These are phyloP conservation scores for Ascochyta fabae DNA, from an alignment of 2,329 filamentous ascomycete genomes.

Conservation along the genomic window DNA sequence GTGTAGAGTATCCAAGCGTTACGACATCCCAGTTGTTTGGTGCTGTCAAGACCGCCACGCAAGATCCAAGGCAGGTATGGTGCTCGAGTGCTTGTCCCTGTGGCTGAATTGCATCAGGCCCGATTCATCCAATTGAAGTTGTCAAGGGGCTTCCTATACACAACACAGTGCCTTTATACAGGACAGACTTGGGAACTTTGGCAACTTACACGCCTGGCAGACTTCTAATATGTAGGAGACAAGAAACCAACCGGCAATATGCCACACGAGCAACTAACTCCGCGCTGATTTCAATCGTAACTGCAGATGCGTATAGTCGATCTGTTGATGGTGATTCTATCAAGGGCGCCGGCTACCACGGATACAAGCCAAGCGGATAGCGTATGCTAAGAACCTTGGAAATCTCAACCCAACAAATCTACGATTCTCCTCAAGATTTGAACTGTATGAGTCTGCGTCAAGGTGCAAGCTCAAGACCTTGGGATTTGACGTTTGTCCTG, in stretches of 20 bases:
- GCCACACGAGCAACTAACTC: neutral
- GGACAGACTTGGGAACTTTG: neutral
- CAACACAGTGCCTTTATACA: neutral
- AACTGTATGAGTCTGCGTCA: neutral
- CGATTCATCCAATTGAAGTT: neutral
- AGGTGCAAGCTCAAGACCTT: neutral
- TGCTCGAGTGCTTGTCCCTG: neutral
- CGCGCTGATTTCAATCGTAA: neutral
- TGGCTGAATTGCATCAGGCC: neutral
- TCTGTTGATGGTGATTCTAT: neutral
- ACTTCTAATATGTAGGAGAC: neutral
- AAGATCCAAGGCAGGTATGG: neutral
- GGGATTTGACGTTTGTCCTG: neutral
- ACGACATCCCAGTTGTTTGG: neutral
- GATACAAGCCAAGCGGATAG: constrained; percentile 11
- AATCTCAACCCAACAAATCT: neutral
- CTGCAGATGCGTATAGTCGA: neutral
- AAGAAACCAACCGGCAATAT: neutral
- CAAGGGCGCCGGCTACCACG: neutral
- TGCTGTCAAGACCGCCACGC: neutral
- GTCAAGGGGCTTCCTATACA: neutral
- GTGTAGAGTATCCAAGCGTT: neutral
- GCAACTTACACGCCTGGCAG: neutral
- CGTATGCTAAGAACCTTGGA: constrained; percentile 16
- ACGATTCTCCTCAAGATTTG: neutral